Base-by-base conservation (phyloP, 441 rosid genomes). In the Arabidopsis lyrata region DNA sequence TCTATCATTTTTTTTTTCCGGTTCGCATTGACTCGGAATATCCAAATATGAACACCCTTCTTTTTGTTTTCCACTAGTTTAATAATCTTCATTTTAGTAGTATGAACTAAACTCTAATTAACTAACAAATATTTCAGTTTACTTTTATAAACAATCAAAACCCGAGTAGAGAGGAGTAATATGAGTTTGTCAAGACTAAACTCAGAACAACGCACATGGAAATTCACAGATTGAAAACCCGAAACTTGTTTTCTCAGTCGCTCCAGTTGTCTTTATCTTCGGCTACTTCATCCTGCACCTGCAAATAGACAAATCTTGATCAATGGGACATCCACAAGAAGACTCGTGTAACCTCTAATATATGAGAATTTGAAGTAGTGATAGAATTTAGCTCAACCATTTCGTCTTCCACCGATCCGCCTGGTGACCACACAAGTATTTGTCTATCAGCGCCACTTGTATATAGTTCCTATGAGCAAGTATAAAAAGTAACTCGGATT, bases 341-440 rank as follows among this genome's bases (percentile, higher is more conserved):
- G 53, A 71, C 53, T 53, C 16, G 13, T 8, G 69, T 63, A 53
- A n/a, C 13, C 31, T 54, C 38, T 15, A 63, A 34, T 15, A 44
- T 20, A 35, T 1, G 15, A 54, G 34, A 41, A 55, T 5, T 24
- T 54, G 38, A 52, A 44, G 2, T 66, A 42, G 16, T 44, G 0
- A 53, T 45, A 11, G 29, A 50, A 13, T 52, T 50, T 15, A 34
- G 63, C 8, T 4, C 32, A 65, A 76, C 66, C 61, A 71, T 69
- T 86, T 87, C 95, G 55, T 72, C 78, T 5, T 82, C 74, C 47
- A 72, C 59, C 72, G 73, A 67, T 73, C 82, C 77, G 61, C 84
- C 39, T 35, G 97, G 93, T 69, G 96, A 90, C 99, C 99, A 95
- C 20, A 88, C 96, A 42, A 92, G 93, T 79, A 92, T 95, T 77